These are phyloP conservation scores for Endotrypanum monterogeii DNA, from an alignment of 208 protist genomes.

Conservation along the genomic window DNA sequence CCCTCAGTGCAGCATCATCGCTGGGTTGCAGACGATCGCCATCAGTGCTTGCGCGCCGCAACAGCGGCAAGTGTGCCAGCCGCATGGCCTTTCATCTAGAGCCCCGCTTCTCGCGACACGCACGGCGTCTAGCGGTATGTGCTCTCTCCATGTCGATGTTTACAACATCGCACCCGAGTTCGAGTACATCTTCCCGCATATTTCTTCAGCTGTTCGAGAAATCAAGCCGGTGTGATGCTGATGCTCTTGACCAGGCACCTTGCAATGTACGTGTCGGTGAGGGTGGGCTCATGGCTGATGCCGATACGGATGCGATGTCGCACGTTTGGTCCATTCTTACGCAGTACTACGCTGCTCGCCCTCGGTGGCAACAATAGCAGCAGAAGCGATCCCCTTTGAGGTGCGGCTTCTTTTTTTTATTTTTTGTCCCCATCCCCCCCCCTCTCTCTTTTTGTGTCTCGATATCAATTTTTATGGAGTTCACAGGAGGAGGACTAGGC, in stretches of 20 bases:
- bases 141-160: not conserved
- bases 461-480: too few relatives aligned
- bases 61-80: not conserved
- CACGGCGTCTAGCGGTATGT: not conserved
- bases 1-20: not conserved
- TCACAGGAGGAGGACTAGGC: too few relatives aligned
- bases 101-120: slow-evolving; percentile 1
- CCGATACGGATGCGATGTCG: not conserved
- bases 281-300: not conserved
- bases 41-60: not conserved
- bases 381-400: not conserved
- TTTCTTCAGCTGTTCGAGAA: not conserved
- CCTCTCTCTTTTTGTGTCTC: too few relatives aligned
- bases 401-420: not conserved
- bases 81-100: not conserved
- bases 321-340: not conserved
- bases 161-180: not conserved
- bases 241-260: too few relatives aligned
- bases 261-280: not conserved
- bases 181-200: not conserved
- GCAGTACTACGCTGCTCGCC: slow-evolving; percentile 3
- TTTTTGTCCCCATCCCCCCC: too few relatives aligned
- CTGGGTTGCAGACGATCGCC: not conserved
- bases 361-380: not conserved
- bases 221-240: not conserved